Evolutionary conservation across 75 land plant species (phyloP).

Genomic region (Larix kaempferi): DNA sequence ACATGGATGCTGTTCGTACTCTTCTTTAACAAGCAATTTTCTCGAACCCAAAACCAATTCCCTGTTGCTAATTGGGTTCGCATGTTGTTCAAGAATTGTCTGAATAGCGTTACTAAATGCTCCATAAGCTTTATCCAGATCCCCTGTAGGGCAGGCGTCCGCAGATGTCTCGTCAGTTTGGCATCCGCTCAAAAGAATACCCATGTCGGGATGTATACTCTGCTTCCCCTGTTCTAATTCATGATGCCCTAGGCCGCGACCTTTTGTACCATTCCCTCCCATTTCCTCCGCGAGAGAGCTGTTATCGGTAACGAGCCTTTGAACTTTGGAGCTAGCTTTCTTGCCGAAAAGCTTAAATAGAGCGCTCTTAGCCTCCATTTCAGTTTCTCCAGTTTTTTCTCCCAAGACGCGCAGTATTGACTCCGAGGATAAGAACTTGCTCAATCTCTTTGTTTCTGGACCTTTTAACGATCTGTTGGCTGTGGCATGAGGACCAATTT

Average conservation of each 20-base stretch:
- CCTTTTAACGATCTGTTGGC: not conserved
- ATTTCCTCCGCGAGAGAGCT: no score
- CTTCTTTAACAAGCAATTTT: conserved; percentile 40
- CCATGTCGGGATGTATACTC: conserved; percentile 35
- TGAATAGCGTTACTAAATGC: conserved; percentile 92
- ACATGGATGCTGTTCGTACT: conserved; percentile 77
- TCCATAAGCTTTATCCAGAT: conserved; percentile 55
- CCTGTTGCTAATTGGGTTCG: conserved; percentile 38
- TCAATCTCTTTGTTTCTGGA: not conserved
- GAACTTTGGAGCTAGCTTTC: not conserved
- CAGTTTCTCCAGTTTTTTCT: not conserved
- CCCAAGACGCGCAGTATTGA: not conserved
- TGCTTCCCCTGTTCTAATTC: no score
- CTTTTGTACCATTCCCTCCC: no score
- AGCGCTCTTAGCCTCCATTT: not conserved
- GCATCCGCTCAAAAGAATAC: conserved; percentile 87
- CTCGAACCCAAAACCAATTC: conserved; percentile 62
- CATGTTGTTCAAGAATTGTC: conserved; percentile 35
- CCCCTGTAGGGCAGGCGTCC: conserved; percentile 69
- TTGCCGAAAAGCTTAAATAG: not conserved
- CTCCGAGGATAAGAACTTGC: not conserved
- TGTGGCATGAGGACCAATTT: conserved; percentile 47
- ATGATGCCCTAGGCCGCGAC: no score
- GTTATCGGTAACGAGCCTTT: no score
- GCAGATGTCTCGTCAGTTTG: conserved; percentile 84